Evolutionary conservation across 108 stramenopile genomes (phyloP).

Genomic region (Nitzschia sp.): DNA sequence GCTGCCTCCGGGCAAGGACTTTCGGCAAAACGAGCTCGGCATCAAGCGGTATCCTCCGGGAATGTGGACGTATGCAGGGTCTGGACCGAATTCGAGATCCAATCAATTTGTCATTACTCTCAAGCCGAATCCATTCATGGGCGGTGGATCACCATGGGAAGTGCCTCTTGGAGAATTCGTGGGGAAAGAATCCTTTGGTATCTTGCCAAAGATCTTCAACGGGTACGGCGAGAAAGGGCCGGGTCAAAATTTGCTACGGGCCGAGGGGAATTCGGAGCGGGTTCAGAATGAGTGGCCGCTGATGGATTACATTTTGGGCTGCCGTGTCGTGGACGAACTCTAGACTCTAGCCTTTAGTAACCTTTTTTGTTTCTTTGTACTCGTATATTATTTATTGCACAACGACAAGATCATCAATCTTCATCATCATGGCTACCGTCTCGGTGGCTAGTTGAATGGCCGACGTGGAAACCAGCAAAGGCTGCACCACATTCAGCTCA

Average conservation of each 20-base stretch:
- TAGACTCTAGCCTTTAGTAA: too few relatives aligned
- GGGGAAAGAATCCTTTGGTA: constrained; percentile 40
- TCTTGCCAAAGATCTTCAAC: constrained; percentile 47
- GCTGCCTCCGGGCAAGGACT: constrained; percentile 69
- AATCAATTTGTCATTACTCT: constrained; percentile 75
- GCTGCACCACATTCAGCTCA: constrained; percentile 93
- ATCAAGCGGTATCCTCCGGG: constrained; percentile 69
- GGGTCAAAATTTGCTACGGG: constrained; percentile 3
- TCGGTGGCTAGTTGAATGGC: constrained; percentile 97
- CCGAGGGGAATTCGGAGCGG: constrained; percentile 22
- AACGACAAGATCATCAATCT: constrained; percentile 96
- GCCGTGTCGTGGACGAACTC: constrained; percentile 49
- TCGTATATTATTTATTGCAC: constrained; percentile 57
- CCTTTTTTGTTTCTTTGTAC: too few relatives aligned
- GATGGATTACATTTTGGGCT: constrained; percentile 57
- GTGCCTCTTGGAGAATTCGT: constrained; percentile 69
- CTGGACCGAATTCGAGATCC: constrained; percentile 55
- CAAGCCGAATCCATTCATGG: constrained; percentile 48
- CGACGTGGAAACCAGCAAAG: constrained; percentile 91
- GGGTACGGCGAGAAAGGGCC: constrained; percentile 35
- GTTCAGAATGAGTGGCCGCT: constrained; percentile 47
- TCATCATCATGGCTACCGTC: constrained; percentile 98
- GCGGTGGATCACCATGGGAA: constrained; percentile 83
- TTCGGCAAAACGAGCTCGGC: constrained; percentile 54
- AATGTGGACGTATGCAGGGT: constrained; percentile 65